phyloP scores from a whole-genome alignment of 1,139 yeast genomes.

The Pichia sp. region DNA sequence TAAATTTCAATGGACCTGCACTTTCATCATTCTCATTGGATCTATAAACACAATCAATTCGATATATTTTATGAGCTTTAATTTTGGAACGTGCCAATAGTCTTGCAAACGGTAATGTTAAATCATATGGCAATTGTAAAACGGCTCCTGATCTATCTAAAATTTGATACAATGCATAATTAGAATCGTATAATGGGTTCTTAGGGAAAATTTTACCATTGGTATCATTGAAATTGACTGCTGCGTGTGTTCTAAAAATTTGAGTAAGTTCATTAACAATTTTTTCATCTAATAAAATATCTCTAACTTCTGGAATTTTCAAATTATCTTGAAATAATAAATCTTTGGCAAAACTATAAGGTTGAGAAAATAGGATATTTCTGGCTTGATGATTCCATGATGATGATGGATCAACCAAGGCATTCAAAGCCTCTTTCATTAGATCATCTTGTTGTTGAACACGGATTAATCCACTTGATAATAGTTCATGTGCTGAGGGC shows the following conservation, averaged over 20 bases:
- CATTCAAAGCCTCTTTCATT: slow-evolving; percentile 79
- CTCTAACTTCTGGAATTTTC: slow-evolving; percentile 26
- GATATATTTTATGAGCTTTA: slow-evolving; percentile 54
- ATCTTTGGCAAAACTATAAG: slow-evolving; percentile 77
- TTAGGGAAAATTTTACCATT: slow-evolving; percentile 71
- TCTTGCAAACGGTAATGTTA: slow-evolving; percentile 85
- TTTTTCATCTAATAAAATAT: slow-evolving; percentile 40
- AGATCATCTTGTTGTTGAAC: slow-evolving; percentile 87
- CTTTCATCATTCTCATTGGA: slow-evolving; percentile 49
- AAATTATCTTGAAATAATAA: slow-evolving; percentile 60
- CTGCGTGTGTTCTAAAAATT: slow-evolving; percentile 79
- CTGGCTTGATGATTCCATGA: slow-evolving; percentile 94
- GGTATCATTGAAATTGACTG: slow-evolving; percentile 60
- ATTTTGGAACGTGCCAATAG: slow-evolving; percentile 59
- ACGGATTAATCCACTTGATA: slow-evolving; percentile 79
- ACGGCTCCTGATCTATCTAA: slow-evolving; percentile 84
- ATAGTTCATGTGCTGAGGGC: slow-evolving; percentile 70
- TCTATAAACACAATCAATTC: slow-evolving; percentile 79
- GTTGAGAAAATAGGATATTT: slow-evolving; percentile 75
- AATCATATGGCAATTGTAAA: slow-evolving; percentile 79
- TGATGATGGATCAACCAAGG: slow-evolving; percentile 82
- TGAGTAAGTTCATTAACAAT: slow-evolving; percentile 51
- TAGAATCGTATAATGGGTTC: slow-evolving; percentile 61
- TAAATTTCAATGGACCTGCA: slow-evolving; percentile 71
- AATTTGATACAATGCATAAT: slow-evolving; percentile 64